Evolutionary conservation across 2,329 filamentous ascomycete species (phyloP), one percentile per base, ranked within the genome.

Genomic region (Penicillium sp.): DNA sequence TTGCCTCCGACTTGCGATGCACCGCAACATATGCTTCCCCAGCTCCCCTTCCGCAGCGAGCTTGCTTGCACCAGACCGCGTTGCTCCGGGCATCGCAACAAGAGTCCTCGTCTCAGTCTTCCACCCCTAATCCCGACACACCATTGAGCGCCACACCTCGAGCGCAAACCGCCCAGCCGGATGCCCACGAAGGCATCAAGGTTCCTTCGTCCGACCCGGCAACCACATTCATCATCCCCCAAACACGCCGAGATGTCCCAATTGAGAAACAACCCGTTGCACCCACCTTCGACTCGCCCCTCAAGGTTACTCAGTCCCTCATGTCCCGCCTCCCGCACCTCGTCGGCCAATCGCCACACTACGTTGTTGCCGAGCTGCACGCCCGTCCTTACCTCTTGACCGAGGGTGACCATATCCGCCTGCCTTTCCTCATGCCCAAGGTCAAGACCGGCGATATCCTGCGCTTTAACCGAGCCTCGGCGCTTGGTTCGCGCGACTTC

Each of bases 401-500:
- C 0, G 76, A 80, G 40, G 89, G 89, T 60, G 89, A 94, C 74
- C 78, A 80, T 53, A 73, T 94, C 45, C 88, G 88, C 31, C 83
- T 94, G 46, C 89, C 89, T 5, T 92, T 92, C 77, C 81, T 82
- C 63, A 90, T 94, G 85, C 83, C 85, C 2, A 84, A 82, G 24
- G 88, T 90, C 5, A 74, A 80, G 7, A 86, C 91, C 0, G 94
- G 94, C 27, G 92, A 97, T 69, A 78, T 95, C 33, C 79, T 99
- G 54, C 88, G 92, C 6, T 81, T 99, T 51, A 92, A 96, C 75
- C 87, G 91, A 50, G 94, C 91, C 22, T 87, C 84, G 36, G 79
- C 87, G 48, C 76, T 99, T 40, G 94, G 94, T 25, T 92, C 87
- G 61, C 82, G 94, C 57, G 92, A 97, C 71, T 95, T 89, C 74